A percentile compares a stretch with the other conserved stretches of the same genome.
Evolutionary conservation across 805 yeast genomes (phyloP).

Genomic region (Candida pini): DNA sequence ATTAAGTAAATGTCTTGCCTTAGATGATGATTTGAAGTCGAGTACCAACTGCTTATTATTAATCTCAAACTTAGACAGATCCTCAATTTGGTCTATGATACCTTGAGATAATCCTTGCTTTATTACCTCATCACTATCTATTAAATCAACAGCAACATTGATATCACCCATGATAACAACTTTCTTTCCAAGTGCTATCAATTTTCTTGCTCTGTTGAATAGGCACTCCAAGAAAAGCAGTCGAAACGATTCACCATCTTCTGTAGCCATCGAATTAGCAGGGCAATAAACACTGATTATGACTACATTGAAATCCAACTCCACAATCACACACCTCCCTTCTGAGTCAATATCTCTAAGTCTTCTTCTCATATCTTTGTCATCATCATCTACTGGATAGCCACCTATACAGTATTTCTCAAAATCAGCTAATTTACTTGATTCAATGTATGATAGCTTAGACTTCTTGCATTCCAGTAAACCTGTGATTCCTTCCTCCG

Average conservation of each 20-base stretch:
- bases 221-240: constrained; percentile 52
- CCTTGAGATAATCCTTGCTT: constrained; percentile 37
- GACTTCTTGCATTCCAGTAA: constrained; percentile 27
- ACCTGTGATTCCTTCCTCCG: constrained; percentile 93
- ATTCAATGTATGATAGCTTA: constrained; percentile 22
- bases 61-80: constrained; percentile 28
- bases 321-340: constrained; percentile 77
- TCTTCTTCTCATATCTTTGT: constrained; percentile 27
- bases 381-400: constrained; percentile 42
- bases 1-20: constrained; percentile 42
- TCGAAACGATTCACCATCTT: constrained; percentile 58
- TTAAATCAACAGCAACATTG: constrained; percentile 72
- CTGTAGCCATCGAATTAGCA: constrained; percentile 74
- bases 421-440: constrained; percentile 9
- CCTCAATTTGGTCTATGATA: constrained; percentile 23
- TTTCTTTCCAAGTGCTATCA: constrained; percentile 52
- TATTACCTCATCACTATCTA: constrained; percentile 75
- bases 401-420: constrained; percentile 56
- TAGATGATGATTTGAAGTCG: constrained; percentile 35
- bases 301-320: constrained; percentile 57
- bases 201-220: constrained; percentile 53
- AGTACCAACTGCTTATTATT: constrained; percentile 27
- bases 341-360: constrained; percentile 61
- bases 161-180: constrained; percentile 87
- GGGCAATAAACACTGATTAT: constrained; percentile 79